Evolutionary conservation across 1,284 basidiomycete species (phyloP).

Genomic region (Anthracocystis setariae): DNA sequence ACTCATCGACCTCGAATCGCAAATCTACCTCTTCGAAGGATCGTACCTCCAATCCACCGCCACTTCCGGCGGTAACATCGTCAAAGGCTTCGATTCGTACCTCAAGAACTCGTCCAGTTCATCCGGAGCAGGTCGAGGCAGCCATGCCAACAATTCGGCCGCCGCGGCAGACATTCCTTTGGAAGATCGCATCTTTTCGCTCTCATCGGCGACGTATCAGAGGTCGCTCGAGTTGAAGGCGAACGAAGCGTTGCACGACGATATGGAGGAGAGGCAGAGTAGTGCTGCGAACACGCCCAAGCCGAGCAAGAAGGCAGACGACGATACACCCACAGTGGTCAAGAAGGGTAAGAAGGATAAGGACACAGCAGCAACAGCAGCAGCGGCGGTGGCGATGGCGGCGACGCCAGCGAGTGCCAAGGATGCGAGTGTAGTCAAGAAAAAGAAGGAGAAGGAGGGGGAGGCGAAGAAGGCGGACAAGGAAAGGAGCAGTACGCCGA

Average conservation of each 20-base stretch:
- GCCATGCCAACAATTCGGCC: slow-evolving; percentile 2
- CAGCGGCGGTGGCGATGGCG: too few relatives aligned
- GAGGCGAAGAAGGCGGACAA: slow-evolving; percentile 19
- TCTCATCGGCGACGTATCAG: slow-evolving; percentile 58
- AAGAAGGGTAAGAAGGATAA: slow-evolving; percentile 34
- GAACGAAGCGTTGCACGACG: slow-evolving; percentile 41
- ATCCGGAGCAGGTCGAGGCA: slow-evolving; percentile 2
- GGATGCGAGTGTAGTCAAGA: slow-evolving; percentile 5
- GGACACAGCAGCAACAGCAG: too few relatives aligned
- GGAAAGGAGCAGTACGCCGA: slow-evolving; percentile 23
- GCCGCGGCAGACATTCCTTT: slow-evolving; percentile 33
- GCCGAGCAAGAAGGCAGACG: slow-evolving; percentile 1
- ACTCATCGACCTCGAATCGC: slow-evolving; percentile 64
- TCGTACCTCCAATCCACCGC: slow-evolving; percentile 63
- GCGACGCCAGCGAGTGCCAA: slow-evolving; percentile 3
- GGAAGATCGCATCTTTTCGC: slow-evolving; percentile 63
- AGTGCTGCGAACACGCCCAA: slow-evolving; percentile 14
- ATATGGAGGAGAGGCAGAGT: slow-evolving; percentile 21
- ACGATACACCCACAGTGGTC: not conserved
- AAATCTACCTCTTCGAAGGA: slow-evolving; percentile 66
- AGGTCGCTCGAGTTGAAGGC: slow-evolving; percentile 61
- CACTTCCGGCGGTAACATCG: slow-evolving; percentile 65
- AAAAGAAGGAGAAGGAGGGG: slow-evolving; percentile 17
- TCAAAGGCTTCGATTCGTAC: slow-evolving; percentile 65
- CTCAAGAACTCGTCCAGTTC: slow-evolving; percentile 48